Evolutionary conservation across 179 eudicot genomes (phyloP), one percentile per base, ranked within the genome.

Genomic region (Monotropa hypopitys): DNA sequence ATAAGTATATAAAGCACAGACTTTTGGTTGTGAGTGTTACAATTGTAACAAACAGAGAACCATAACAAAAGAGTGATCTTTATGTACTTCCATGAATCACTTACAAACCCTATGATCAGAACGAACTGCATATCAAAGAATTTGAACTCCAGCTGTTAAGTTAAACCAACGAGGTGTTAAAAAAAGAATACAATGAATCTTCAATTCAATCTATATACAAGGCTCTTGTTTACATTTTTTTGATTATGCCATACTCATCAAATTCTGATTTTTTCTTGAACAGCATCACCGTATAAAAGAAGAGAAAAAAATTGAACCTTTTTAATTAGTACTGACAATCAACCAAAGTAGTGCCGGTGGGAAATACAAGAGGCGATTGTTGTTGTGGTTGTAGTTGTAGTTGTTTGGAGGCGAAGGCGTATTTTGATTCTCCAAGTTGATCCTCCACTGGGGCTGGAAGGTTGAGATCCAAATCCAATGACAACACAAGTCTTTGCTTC

Each of bases 381-480:
- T 35, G 71, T 30, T 54, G 77, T 8, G 40, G 40, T 38, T 38
- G 40, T 38, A 38, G 5, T 38, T 38, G 76, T 38, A 38, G 74
- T 10, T 79, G 74, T 49, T 67, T 72, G 32, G 79, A 45, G 42
- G 51, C 66, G 1, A 72, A 84, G 23, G 47, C 67, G 51, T 61
- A 21, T 42, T 70, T 40, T 13, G 79, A 59, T 54, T 79, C 72
- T 62, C 10, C 63, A 33, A 28, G 18, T 12, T 77, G 74, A 30
- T 47, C 79, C 53, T 83, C 85, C 35, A 83, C 86, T 10, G 84
- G 88, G 38, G 88, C 92, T 1, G 92, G 90, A 73, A 93, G 92
- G 50, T 96, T 96, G 13, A 96, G 99, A 88, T 96, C 97, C 79
- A 95, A 96, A 86, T 95, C 97, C 81, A 93, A 74, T 0, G 91